A percentile compares a stretch with the other conserved stretches of the same genome.
Conservation (phyloP, 306 rosid species). For the Ziziphus jujuba region DNA sequence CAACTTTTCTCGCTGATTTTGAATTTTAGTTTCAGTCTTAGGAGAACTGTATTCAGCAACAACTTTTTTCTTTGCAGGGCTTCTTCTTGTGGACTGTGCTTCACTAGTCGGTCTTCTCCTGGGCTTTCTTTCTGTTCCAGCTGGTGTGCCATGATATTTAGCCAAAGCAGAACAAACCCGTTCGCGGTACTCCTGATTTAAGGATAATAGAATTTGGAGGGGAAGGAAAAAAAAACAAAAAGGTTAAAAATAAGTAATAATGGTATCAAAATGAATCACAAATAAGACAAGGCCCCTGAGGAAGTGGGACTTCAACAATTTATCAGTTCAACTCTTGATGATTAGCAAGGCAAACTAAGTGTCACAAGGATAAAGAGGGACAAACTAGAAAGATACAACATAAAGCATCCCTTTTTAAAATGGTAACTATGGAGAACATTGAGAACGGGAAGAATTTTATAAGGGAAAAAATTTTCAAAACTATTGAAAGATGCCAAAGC, state of each 20-base stretch:
- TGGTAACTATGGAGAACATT: not conserved
- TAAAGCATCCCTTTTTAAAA: not conserved
- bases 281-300: not conserved
- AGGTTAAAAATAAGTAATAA: not conserved
- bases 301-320: not conserved
- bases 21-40: constrained; percentile 30
- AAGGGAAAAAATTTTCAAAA: not conserved
- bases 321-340: no score
- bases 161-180: constrained; percentile 72
- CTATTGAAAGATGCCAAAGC: not conserved
- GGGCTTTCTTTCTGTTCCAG: constrained; percentile 60
- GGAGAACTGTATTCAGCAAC: constrained; percentile 24
- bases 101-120: constrained; percentile 52
- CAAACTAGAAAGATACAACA: not conserved
- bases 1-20: constrained; percentile 19
- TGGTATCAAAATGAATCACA: not conserved
- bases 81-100: constrained; percentile 37
- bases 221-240: not conserved
- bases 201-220: not conserved
- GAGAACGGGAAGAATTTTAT: not conserved
- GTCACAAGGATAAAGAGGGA: not conserved
- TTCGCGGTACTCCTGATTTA: constrained; percentile 67
- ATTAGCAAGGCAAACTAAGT: not conserved
- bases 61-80: constrained; percentile 40
- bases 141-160: constrained; percentile 56